phyloP scores from a whole-genome alignment of 768 basidiomycete species.

The Termitomyces sp. region DNA sequence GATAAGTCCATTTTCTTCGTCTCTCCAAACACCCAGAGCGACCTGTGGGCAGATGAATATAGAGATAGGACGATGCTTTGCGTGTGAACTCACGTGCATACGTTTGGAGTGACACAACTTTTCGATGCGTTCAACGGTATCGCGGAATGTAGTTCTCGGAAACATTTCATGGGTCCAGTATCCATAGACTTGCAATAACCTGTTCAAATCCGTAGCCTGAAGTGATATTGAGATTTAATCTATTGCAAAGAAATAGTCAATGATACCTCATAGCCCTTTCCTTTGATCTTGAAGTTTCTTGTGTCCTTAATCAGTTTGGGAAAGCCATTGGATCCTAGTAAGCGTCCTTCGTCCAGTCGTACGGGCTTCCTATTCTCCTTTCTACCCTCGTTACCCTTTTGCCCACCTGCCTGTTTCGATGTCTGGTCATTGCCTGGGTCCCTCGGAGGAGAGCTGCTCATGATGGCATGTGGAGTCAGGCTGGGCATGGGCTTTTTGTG shows the following conservation, averaged over 20 bases:
- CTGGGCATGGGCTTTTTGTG: slow-evolving; percentile 27
- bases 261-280: slow-evolving; percentile 89
- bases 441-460: slow-evolving; percentile 45
- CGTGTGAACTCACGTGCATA: slow-evolving; percentile 60
- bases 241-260: not conserved
- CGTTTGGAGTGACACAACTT: slow-evolving; percentile 81
- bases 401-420: slow-evolving; percentile 20
- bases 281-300: slow-evolving; percentile 75
- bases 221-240: not conserved
- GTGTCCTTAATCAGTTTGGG: slow-evolving; percentile 72
- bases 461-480: slow-evolving; percentile 39
- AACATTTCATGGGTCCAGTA: slow-evolving; percentile 94
- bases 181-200: slow-evolving; percentile 81
- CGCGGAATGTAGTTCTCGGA: slow-evolving; percentile 82
- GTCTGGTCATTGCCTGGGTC: slow-evolving; percentile 22
- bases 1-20: slow-evolving; percentile 47
- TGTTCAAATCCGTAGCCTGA: slow-evolving; percentile 76
- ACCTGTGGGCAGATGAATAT: slow-evolving; percentile 36
- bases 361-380: slow-evolving; percentile 47
- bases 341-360: slow-evolving; percentile 69
- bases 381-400: slow-evolving; percentile 21
- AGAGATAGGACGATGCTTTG: not conserved
- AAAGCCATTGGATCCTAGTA: slow-evolving; percentile 74
- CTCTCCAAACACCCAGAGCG: slow-evolving; percentile 69
- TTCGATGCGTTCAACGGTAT: slow-evolving; percentile 84